These are phyloP conservation scores for Leavenworthia alabamica DNA, from an alignment of 345 rosid genomes.

Conservation along the genomic window DNA sequence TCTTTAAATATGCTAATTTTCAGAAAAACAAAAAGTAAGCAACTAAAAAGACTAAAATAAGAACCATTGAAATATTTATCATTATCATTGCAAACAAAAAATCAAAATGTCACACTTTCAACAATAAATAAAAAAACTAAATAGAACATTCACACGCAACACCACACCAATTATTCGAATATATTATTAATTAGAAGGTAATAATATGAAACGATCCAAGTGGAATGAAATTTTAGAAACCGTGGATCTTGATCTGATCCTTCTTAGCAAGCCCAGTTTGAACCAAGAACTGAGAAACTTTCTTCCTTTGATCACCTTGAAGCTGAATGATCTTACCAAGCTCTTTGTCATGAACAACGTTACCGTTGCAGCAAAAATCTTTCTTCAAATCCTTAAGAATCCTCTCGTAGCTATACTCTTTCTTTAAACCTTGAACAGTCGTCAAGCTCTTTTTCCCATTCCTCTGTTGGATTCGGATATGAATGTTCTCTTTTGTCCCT, in stretches of 20 bases:
- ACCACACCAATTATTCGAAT: conserved; percentile 6
- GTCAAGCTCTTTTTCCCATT: conserved; percentile 79
- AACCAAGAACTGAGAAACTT: conserved; percentile 59
- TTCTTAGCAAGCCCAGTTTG: conserved; percentile 58
- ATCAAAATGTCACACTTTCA: neutral
- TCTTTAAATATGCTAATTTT: too few species aligned
- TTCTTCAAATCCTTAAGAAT: conserved; percentile 78
- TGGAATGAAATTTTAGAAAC: conserved; percentile 30
- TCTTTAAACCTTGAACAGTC: conserved; percentile 65
- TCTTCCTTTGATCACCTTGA: conserved; percentile 93
- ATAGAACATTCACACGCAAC: too few species aligned
- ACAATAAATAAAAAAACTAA: neutral
- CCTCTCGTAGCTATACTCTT: conserved; percentile 60
- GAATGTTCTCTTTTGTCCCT: conserved; percentile 56
- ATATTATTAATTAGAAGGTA: too few species aligned
- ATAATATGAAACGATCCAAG: neutral
- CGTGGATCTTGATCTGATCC: conserved; percentile 83
- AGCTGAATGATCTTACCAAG: conserved; percentile 89
- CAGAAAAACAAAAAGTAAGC: too few species aligned
- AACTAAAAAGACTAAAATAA: neutral
- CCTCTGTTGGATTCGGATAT: conserved; percentile 69
- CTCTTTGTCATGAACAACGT: conserved; percentile 76
- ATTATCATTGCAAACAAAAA: conserved; percentile 18
- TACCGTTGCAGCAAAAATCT: conserved; percentile 83
- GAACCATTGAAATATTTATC: conserved; percentile 1